phyloP scores from a whole-genome alignment of 768 basidiomycete genomes.

The Obba rivulosa region DNA sequence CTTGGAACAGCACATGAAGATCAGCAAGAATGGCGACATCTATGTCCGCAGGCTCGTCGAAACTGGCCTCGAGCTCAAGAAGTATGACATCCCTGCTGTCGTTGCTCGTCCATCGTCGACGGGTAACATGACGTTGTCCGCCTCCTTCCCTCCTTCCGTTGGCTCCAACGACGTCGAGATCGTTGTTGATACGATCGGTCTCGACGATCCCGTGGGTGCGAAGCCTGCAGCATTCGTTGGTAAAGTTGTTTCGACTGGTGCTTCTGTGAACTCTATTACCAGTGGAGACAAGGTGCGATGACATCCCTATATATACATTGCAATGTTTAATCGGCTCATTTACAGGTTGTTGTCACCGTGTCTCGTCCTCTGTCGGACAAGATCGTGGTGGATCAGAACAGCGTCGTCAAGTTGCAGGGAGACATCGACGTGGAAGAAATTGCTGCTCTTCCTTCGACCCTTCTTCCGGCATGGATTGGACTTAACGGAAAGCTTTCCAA shows the following conservation, averaged over 20 bases:
- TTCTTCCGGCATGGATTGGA: constrained; percentile 22
- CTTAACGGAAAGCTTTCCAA: constrained; percentile 16
- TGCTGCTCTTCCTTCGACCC: constrained; percentile 4
- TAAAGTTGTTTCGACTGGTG: not conserved
- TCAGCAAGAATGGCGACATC: constrained; percentile 21
- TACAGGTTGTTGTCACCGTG: constrained; percentile 1
- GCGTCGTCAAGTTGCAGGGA: constrained; percentile 10
- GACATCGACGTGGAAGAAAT: constrained; percentile 15
- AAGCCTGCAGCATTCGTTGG: not conserved
- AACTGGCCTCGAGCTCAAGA: constrained; percentile 15
- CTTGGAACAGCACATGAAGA: constrained; percentile 25
- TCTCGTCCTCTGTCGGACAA: not conserved
- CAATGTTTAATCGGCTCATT: not conserved
- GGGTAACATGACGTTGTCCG: not conserved
- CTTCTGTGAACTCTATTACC: not conserved
- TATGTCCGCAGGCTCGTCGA: constrained; percentile 26
- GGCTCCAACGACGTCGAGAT: constrained; percentile 3
- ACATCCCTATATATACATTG: not conserved
- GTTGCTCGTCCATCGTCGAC: not conserved
- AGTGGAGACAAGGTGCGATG: not conserved
- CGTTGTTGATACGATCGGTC: not conserved
- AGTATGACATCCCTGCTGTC: constrained; percentile 1
- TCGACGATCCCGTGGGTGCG: not conserved
- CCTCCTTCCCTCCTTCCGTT: constrained; percentile 5
- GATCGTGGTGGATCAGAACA: not conserved